phyloP scores from a whole-genome alignment of 73 alveolate species.

The Urostyla sp. region DNA sequence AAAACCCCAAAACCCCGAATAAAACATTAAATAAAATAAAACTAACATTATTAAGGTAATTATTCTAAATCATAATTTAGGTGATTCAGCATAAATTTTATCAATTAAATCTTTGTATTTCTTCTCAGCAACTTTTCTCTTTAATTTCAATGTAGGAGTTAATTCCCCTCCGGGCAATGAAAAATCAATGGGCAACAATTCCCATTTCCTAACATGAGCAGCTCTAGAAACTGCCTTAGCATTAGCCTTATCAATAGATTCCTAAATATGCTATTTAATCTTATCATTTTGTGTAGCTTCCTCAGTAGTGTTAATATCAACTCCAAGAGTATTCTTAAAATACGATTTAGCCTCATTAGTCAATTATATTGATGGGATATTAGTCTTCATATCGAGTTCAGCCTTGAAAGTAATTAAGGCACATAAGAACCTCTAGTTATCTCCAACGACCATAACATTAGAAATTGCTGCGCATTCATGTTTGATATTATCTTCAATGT shows the following conservation, averaged over 20 bases:
- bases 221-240: conserved; percentile 55
- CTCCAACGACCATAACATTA: conserved; percentile 75
- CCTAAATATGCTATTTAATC: background rate
- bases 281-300: conserved; percentile 34
- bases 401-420: conserved; percentile 64
- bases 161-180: conserved; percentile 69
- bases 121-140: conserved; percentile 48
- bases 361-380: conserved; percentile 3
- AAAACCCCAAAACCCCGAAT: conserved; percentile 28
- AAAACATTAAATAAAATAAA: too few relatives aligned
- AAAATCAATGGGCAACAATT: conserved; percentile 48
- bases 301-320: conserved; percentile 8
- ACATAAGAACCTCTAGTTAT: conserved; percentile 51
- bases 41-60: background rate
- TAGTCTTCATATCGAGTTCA: conserved; percentile 42
- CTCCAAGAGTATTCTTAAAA: conserved; percentile 6
- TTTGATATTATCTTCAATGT: conserved; percentile 63
- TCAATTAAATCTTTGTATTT: conserved; percentile 13
- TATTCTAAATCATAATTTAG: background rate
- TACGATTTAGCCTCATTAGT: conserved; percentile 23
- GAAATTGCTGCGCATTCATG: conserved; percentile 53
- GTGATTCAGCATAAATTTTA: background rate
- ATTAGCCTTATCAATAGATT: conserved; percentile 26
- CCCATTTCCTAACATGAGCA: conserved; percentile 50
- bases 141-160: conserved; percentile 64